A percentile compares a stretch with the other conserved stretches of the same genome.
These are phyloP conservation scores for Penicillium parvum DNA, from an alignment of 495 filamentous ascomycete species.

Conservation along the genomic window DNA sequence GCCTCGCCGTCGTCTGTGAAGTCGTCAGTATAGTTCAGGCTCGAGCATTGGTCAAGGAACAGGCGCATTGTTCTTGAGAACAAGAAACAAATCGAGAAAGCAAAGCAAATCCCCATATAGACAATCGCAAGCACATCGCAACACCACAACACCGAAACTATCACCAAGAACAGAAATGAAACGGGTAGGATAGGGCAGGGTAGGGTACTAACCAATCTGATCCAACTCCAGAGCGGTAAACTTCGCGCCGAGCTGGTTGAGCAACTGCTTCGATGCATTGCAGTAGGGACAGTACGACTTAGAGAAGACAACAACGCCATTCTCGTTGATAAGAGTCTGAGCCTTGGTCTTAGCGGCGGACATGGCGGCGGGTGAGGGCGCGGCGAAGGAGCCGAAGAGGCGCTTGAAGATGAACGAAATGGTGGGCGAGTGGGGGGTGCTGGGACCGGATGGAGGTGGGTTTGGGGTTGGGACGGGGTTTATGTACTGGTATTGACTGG, in stretches of 20 bases:
- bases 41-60: not conserved
- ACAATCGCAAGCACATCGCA: too few relatives aligned
- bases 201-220: conserved; percentile 67
- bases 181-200: too few relatives aligned
- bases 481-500: too few relatives aligned
- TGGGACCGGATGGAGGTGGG: conserved; percentile 1
- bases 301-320: conserved; percentile 90
- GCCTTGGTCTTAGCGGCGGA: conserved; percentile 84
- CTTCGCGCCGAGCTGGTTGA: conserved; percentile 66
- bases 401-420: conserved; percentile 74
- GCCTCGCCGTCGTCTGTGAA: conserved; percentile 66
- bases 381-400: conserved; percentile 63
- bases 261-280: conserved; percentile 66
- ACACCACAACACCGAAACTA: too few relatives aligned
- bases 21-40: not conserved
- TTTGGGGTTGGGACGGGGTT: conserved; percentile 2
- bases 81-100: too few relatives aligned
- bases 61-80: not conserved
- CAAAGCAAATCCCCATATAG: too few relatives aligned
- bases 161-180: too few relatives aligned
- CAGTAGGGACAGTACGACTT: conserved; percentile 99
- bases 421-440: conserved; percentile 38
- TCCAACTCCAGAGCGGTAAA: conserved; percentile 78
- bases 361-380: conserved; percentile 59
- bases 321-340: conserved; percentile 83